These are phyloP conservation scores for Ophiosphaerella narmari DNA, from an alignment of 2,329 filamentous ascomycete species.

Conservation along the genomic window DNA sequence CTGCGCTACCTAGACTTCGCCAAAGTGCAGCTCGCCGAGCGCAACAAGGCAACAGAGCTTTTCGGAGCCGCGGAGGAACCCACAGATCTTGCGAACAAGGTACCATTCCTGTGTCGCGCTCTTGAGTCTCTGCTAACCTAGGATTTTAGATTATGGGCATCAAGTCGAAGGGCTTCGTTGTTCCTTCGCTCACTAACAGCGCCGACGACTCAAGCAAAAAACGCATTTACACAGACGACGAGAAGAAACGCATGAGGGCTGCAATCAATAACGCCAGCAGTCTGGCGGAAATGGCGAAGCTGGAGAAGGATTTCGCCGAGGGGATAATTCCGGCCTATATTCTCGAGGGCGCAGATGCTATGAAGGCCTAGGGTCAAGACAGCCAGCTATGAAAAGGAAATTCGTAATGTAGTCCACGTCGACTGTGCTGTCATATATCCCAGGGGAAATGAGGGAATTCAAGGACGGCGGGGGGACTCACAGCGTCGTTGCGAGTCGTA, in stretches of 20 bases:
- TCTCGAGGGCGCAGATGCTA: constrained; percentile 32
- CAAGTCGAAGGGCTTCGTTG: constrained; percentile 77
- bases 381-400: neutral
- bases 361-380: constrained; percentile 31
- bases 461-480: too few relatives aligned
- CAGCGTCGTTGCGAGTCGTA: too few relatives aligned
- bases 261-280: constrained; percentile 88
- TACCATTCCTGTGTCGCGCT: neutral
- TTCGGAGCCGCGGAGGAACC: constrained; percentile 82
- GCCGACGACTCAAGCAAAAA: constrained; percentile 53
- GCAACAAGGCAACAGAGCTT: constrained; percentile 73
- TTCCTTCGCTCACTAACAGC: constrained; percentile 50
- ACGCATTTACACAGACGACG: constrained; percentile 80
- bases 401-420: too few relatives aligned
- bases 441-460: neutral
- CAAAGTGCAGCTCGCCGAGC: constrained; percentile 88
- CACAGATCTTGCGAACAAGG: constrained; percentile 68
- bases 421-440: neutral
- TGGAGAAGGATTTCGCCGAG: constrained; percentile 92
- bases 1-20: constrained; percentile 91
- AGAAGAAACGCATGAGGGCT: constrained; percentile 83
- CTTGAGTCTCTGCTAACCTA: neutral
- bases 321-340: constrained; percentile 70
- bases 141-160: constrained; percentile 70
- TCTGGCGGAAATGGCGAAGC: constrained; percentile 81